These are phyloP conservation scores for Quercus robur DNA, from an alignment of 306 rosid species.

Conservation along the genomic window DNA sequence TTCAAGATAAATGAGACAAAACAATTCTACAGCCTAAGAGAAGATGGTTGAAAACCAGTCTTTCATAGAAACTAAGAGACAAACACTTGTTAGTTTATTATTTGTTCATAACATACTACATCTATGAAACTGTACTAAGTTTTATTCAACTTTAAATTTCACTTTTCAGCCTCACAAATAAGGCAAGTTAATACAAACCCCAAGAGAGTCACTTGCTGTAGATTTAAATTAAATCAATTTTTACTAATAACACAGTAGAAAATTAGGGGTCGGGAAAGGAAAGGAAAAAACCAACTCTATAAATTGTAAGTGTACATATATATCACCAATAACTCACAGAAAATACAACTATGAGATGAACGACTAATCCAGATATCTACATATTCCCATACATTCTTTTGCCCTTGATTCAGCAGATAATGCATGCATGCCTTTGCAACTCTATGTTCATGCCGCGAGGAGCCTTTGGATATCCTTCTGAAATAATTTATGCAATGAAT, in stretches of 20 bases:
- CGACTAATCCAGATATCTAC: constrained; percentile 10
- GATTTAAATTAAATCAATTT: neutral
- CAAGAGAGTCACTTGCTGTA: neutral
- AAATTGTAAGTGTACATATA: neutral
- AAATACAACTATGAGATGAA: neutral
- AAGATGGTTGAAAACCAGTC: too few relatives aligned
- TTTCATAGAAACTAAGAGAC: too few relatives aligned
- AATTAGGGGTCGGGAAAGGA: neutral
- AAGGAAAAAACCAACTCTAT: neutral
- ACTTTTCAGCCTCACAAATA: too few relatives aligned
- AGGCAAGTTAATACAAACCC: too few relatives aligned
- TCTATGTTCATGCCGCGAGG: constrained; percentile 61
- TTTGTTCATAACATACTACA: too few relatives aligned
- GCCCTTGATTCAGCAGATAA: neutral
- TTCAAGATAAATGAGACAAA: too few relatives aligned
- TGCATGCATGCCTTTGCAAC: constrained; percentile 8
- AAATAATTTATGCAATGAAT: constrained; percentile 12
- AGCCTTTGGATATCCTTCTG: constrained; percentile 94
- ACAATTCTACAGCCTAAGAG: too few relatives aligned
- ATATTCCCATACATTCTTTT: neutral
- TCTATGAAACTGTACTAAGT: too few relatives aligned
- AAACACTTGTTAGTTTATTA: too few relatives aligned
- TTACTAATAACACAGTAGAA: neutral
- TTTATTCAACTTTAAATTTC: too few relatives aligned
- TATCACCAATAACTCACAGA: neutral